These are phyloP conservation scores for Cetraspora pellucida DNA, from an alignment of 192 early-diverging fungal genomes.

Conservation along the genomic window DNA sequence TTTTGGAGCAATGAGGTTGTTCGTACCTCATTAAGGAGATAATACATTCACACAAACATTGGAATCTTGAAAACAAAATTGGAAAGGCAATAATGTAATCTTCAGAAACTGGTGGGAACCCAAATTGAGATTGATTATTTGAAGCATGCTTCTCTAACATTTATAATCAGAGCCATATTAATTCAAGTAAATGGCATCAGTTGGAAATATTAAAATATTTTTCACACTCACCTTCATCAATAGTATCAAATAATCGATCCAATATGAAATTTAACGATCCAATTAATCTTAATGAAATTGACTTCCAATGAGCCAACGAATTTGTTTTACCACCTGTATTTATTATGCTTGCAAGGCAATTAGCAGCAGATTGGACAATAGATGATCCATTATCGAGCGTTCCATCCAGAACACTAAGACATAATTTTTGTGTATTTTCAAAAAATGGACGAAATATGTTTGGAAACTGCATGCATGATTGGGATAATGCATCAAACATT, in stretches of 20 bases:
- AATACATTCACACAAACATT: slow-evolving; percentile 43
- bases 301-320: slow-evolving; percentile 49
- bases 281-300: slow-evolving; percentile 44
- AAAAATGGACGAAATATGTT: slow-evolving; percentile 50
- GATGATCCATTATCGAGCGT: slow-evolving; percentile 38
- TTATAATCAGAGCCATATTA: neutral
- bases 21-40: slow-evolving; percentile 43
- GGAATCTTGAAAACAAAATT: slow-evolving; percentile 41
- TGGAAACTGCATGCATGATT: slow-evolving; percentile 52
- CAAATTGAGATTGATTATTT: slow-evolving; percentile 39
- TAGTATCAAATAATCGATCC: slow-evolving; percentile 50
- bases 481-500: slow-evolving; percentile 47
- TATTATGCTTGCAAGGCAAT: slow-evolving; percentile 49
- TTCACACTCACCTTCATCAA: slow-evolving; percentile 54
- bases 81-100: slow-evolving; percentile 50
- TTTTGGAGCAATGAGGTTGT: slow-evolving; percentile 29
- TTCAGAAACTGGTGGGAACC: slow-evolving; percentile 40
- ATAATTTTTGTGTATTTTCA: slow-evolving; percentile 50
- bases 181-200: neutral
- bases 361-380: slow-evolving; percentile 37
- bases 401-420: slow-evolving; percentile 50
- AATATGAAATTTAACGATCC: slow-evolving; percentile 51
- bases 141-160: slow-evolving; percentile 3
- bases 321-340: slow-evolving; percentile 45
- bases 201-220: neutral